Evolutionary conservation across 148 eudicot species (phyloP), one percentile per base, ranked within the genome.

Genomic region (Tetragonia tetragonoides): DNA sequence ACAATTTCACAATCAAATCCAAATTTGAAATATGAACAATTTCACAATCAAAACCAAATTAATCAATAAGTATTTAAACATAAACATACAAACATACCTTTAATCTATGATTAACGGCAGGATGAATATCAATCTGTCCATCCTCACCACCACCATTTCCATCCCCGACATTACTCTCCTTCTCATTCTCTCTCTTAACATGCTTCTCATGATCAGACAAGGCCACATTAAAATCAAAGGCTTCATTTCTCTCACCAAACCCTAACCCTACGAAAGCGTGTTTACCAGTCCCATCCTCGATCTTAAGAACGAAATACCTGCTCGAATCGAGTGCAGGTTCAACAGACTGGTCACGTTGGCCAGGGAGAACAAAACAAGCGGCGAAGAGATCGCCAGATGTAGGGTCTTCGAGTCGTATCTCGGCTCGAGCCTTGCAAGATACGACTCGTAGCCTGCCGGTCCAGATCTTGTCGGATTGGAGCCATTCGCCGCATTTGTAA

Each of bases 401-500:
- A 6, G 99, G 97, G 81, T 95, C 97, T 79, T 95, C 99, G 64
- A 95, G 84, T 2, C 99, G 95, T 87, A 95, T 90, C 89, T 95
- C 97, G 80, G 94, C 91, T 6, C 97, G 94, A 46, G 86, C 49
- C 21, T 81, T 76, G 84, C 89, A 87, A 17, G 99, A 95, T 4
- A 95, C 95, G 46, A 95, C 97, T 0, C 99, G 96, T 38, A 95
- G 88, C 3, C 99, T 89, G 23, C 99, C 99, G 51, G 97, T 74
- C 99, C 99, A 95, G 87, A 95, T 95, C 93, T 90, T 91, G 74
- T 95, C 99, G 80, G 97, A 86, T 47, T 95, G 97, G 12, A 95
- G 90, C 99, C 99, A 95, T 77, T 93, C 99, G 81, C 99, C 99
- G 87, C 99, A 95, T 70, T 93, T 95, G 88, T 87, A 93, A 12